These are phyloP conservation scores for Tetracladium setigerum DNA, from an alignment of 495 filamentous ascomycete genomes.

Conservation along the genomic window DNA sequence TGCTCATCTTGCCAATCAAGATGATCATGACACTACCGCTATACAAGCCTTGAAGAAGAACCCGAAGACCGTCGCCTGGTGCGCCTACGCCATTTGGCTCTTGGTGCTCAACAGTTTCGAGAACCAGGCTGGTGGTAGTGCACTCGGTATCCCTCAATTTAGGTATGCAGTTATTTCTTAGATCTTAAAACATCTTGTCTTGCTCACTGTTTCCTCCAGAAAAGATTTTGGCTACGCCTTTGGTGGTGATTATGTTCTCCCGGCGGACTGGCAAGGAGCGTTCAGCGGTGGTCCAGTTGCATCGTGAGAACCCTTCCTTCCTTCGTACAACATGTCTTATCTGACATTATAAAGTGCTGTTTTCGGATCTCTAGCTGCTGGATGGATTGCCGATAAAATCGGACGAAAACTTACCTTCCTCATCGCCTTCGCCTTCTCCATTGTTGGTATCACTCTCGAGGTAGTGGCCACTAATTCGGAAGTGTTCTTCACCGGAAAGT, in stretches of 20 bases:
- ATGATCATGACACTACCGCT: conserved; percentile 13
- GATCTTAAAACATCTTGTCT: no score
- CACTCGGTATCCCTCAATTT: conserved; percentile 26
- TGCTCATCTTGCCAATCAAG: conserved; percentile 9
- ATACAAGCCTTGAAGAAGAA: conserved; percentile 10
- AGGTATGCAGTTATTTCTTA: neutral
- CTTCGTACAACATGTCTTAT: neutral
- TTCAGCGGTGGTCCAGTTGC: conserved; percentile 22
- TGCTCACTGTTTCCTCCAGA: neutral
- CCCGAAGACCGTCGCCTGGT: conserved; percentile 13
- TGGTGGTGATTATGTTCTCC: conserved; percentile 21
- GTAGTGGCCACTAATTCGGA: conserved; percentile 22
- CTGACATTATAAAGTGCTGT: conserved; percentile 1
- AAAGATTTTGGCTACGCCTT: conserved; percentile 26
- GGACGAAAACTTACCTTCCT: conserved; percentile 5
- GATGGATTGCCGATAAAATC: conserved; percentile 12
- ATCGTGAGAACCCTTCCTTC: conserved; percentile 7
- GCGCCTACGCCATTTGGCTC: conserved; percentile 21
- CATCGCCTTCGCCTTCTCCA: conserved; percentile 18
- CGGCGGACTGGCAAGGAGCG: conserved; percentile 26
- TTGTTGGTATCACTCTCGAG: conserved; percentile 23
- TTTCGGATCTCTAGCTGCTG: conserved; percentile 10
- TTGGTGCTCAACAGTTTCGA: conserved; percentile 26
- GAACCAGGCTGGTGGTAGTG: conserved; percentile 24
- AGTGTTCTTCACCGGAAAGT: conserved; percentile 29